phyloP scores from a whole-genome alignment of 306 rosid genomes.

The Acacia confusa region DNA sequence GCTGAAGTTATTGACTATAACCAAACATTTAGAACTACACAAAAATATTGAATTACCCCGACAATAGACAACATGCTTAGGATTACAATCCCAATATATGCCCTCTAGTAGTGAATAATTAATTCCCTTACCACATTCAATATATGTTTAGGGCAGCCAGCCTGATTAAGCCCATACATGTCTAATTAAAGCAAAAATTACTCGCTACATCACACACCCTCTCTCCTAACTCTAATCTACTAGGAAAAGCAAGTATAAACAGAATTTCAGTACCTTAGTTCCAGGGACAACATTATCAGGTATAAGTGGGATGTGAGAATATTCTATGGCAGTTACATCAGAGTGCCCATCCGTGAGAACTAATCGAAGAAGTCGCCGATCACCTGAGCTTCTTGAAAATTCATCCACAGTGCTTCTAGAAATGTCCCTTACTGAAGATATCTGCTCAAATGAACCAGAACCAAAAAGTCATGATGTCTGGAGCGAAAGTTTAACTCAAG shows the following conservation, averaged over 20 bases:
- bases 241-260: background rate
- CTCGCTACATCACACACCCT: background rate
- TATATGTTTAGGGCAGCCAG: background rate
- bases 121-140: background rate
- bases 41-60: background rate
- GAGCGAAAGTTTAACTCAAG: background rate
- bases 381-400: constrained; percentile 45
- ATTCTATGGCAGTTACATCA: constrained; percentile 81
- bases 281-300: constrained; percentile 76
- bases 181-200: background rate
- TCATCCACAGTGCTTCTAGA: constrained; percentile 56
- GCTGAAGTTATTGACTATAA: background rate
- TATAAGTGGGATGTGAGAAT: constrained; percentile 54
- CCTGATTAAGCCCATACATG: background rate
- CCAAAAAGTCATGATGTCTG: background rate
- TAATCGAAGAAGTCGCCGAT: constrained; percentile 62
- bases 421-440: constrained; percentile 75
- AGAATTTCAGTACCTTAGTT: constrained; percentile 62
- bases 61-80: background rate
- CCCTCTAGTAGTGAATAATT: background rate
- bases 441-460: constrained; percentile 44
- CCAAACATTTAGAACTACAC: background rate
- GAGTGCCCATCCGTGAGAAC: constrained; percentile 74
- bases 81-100: background rate
- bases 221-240: background rate